These are phyloP conservation scores for Paraphoma chrysanthemicola DNA, from an alignment of 2,329 filamentous ascomycete genomes.

Conservation along the genomic window DNA sequence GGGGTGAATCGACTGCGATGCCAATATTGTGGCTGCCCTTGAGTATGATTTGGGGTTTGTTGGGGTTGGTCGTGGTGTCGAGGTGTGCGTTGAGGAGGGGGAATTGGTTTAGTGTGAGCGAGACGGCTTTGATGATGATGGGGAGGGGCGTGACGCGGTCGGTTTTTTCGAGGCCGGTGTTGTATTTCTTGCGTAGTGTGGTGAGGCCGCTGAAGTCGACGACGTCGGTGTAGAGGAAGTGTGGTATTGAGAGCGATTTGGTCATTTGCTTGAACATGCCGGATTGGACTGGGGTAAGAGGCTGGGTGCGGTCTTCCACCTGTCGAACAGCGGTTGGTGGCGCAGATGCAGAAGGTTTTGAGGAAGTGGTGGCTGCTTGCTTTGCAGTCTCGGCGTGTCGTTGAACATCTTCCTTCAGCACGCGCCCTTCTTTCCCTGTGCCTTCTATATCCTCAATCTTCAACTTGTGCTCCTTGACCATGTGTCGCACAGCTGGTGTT, in stretches of 20 bases:
- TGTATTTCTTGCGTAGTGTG: slow-evolving; percentile 75
- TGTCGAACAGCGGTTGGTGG: slow-evolving; percentile 23
- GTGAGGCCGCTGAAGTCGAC: slow-evolving; percentile 81
- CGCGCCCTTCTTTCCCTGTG: slow-evolving; percentile 88
- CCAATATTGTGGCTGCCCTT: slow-evolving; percentile 92
- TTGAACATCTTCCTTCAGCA: slow-evolving; percentile 90
- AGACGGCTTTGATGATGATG: slow-evolving; percentile 95
- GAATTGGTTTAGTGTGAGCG: slow-evolving; percentile 79
- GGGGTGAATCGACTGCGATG: slow-evolving; percentile 91
- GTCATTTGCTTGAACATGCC: slow-evolving; percentile 99
- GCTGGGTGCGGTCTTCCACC: slow-evolving; percentile 68
- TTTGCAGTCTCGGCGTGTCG: slow-evolving; percentile 29
- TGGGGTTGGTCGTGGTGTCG: slow-evolving; percentile 64
- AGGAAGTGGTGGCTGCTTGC: slow-evolving; percentile 28
- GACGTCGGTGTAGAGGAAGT: slow-evolving; percentile 94
- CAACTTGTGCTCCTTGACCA: slow-evolving; percentile 80
- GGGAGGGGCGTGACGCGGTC: slow-evolving; percentile 82
- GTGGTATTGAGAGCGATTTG: slow-evolving; percentile 84
- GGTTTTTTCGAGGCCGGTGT: slow-evolving; percentile 53
- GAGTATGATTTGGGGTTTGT: slow-evolving; percentile 77
- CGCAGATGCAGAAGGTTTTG: slow-evolving; percentile 40
- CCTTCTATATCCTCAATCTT: slow-evolving; percentile 81
- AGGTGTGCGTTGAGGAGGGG: slow-evolving; percentile 89
- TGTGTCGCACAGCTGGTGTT: slow-evolving; percentile 89
- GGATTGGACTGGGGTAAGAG: slow-evolving; percentile 79